Evolutionary conservation across 768 basidiomycete genomes (phyloP).

Genomic region (Trametes cinnabarina): DNA sequence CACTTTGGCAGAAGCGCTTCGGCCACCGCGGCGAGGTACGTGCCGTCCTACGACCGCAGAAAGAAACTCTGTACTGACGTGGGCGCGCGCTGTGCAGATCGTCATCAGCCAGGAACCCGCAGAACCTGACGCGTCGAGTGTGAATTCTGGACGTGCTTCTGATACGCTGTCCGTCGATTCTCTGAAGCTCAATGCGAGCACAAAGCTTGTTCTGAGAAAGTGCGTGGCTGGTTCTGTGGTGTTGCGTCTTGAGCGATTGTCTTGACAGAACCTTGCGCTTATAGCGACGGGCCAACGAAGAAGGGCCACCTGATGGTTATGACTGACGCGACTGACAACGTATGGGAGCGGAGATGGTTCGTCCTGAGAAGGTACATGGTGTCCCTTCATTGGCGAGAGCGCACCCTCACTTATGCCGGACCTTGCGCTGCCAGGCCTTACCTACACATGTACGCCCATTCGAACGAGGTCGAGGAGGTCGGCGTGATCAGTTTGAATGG

Average conservation of each 20-base stretch:
- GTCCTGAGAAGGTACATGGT: conserved; percentile 73
- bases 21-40: conserved; percentile 73
- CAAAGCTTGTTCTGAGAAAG: conserved; percentile 74
- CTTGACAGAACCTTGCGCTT: background rate
- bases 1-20: conserved; percentile 82
- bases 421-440: conserved; percentile 64
- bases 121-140: conserved; percentile 50
- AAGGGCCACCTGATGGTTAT: conserved; percentile 81
- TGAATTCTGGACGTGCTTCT: conserved; percentile 32
- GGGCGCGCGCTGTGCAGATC: conserved; percentile 49
- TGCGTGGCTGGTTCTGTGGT: conserved; percentile 34
- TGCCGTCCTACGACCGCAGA: conserved; percentile 8
- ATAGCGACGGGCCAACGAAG: conserved; percentile 80
- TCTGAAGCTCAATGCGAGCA: conserved; percentile 67
- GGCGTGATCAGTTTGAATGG: conserved; percentile 80
- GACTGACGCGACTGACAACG: conserved; percentile 72
- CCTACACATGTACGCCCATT: conserved; percentile 81
- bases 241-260: background rate
- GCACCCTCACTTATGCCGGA: background rate
- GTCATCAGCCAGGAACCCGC: conserved; percentile 68
- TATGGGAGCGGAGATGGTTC: conserved; percentile 86
- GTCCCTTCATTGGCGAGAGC: background rate
- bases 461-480: conserved; percentile 80
- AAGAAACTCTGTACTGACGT: background rate
- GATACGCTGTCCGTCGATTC: conserved; percentile 45